These are phyloP conservation scores for Pittosporum tobira DNA, from an alignment of 129 eudicot species.

Conservation along the genomic window DNA sequence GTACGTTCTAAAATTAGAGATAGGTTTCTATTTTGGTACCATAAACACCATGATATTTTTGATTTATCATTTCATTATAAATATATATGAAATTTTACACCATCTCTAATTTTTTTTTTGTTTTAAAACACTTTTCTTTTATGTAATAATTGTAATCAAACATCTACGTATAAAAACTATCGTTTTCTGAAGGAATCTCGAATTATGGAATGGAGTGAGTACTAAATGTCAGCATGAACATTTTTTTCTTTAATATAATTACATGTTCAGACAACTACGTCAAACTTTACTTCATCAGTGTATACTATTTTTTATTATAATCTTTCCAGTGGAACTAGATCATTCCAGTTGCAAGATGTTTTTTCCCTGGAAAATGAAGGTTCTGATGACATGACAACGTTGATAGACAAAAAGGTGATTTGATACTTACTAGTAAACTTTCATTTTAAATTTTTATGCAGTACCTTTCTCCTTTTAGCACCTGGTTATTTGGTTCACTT, in stretches of 20 bases:
- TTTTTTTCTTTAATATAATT: neutral
- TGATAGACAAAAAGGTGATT: conserved; percentile 80
- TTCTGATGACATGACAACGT: conserved; percentile 61
- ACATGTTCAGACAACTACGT: neutral
- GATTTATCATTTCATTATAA: too few species aligned
- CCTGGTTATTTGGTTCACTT: conserved; percentile 16
- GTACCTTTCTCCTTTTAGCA: conserved; percentile 14
- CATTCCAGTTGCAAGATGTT: conserved; percentile 51
- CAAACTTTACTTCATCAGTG: neutral
- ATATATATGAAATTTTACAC: too few species aligned
- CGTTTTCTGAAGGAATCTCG: too few species aligned
- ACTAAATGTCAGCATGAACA: neutral
- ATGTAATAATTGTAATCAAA: too few species aligned
- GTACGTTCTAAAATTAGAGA: too few species aligned
- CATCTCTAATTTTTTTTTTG: too few species aligned
- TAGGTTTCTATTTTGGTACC: too few species aligned
- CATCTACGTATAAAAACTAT: too few species aligned
- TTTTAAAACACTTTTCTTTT: too few species aligned
- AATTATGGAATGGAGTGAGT: neutral
- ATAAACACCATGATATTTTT: too few species aligned
- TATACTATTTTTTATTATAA: neutral
- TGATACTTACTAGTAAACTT: conserved; percentile 3
- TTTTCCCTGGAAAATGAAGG: conserved; percentile 63
- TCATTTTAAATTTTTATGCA: conserved; percentile 1
- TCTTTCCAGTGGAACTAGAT: conserved; percentile 42